Evolutionary conservation across 306 rosid genomes (phyloP), one percentile per base, ranked within the genome.

Genomic region (Urtica urens): DNA sequence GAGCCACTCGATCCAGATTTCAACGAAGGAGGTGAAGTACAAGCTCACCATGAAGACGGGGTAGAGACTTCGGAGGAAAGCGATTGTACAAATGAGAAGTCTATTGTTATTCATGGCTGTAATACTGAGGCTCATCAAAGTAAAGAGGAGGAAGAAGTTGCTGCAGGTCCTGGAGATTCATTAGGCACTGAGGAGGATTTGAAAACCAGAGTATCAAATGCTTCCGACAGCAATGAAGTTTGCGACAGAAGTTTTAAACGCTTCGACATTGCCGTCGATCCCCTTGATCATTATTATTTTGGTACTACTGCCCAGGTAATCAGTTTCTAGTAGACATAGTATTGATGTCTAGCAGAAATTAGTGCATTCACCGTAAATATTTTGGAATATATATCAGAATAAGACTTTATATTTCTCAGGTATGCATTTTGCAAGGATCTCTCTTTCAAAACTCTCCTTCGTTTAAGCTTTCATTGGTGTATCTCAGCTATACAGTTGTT

Each of bases 291-390:
- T 72, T 75, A 85, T 67, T 92, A 66, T 62, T 73, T 79, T 55
- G 87, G 94, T 59, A 73, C 87, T 62, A 67, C 64, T 65, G 86
- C 81, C 43, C 99, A 82, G 93, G 99, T 90, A 71, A 59, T 62
- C 50, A 10, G 10, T 39, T 38, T 50, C 20, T 18, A 20, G 5
- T 38, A 29, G 27, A 6, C 31, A 1, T 28, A 5, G 3, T 49
- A 10, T 34, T 1, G 20, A 23, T 38, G 16, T 23, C 30, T 33
- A 26, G 25, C 21, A 8, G 29, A 53, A 25, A 8, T 15, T 34
- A 10, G 34, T 22, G 33, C 57, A 22, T 20, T 51, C 23, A 21
- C 14, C 10, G 14, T 35, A 35, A 5, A 7, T 7, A 9, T 35
- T 14, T 10, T 10, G 10, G 15, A 35, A 9, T 15, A 35, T 12